Percentiles rank a stretch among this genome's conserved stretches.
These are phyloP conservation scores for Aureobasidium zeae DNA, from an alignment of 2,329 filamentous ascomycete species.

Conservation along the genomic window DNA sequence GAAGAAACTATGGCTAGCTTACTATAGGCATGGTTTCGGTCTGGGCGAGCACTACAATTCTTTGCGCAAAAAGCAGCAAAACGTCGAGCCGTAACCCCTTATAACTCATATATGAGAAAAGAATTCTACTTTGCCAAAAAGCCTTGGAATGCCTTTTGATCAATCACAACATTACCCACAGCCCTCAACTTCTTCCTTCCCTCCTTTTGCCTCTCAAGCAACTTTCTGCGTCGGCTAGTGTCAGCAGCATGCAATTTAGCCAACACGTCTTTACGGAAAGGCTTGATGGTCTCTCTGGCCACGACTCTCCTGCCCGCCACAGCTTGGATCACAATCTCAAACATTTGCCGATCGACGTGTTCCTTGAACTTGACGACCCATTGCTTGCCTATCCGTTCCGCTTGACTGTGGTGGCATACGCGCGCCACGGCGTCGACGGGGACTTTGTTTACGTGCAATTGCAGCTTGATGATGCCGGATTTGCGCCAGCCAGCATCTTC, in stretches of 20 bases:
- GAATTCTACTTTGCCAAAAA: constrained; percentile 66
- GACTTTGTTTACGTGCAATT: constrained; percentile 84
- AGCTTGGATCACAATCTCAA: constrained; percentile 92
- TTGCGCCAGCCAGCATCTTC: constrained; percentile 84
- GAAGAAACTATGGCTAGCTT: constrained; percentile 77
- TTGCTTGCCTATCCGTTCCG: constrained; percentile 66
- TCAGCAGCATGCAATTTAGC: constrained; percentile 90
- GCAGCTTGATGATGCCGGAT: constrained; percentile 76
- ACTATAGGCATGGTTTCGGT: constrained; percentile 89
- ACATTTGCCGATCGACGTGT: constrained; percentile 94
- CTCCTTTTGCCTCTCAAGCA: constrained; percentile 94
- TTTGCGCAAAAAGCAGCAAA: constrained; percentile 49
- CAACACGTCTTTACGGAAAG: constrained; percentile 90
- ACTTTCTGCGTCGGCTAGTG: constrained; percentile 68
- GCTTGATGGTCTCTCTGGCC: constrained; percentile 89
- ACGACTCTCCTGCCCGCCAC: constrained; percentile 65
- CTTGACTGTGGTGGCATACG: constrained; percentile 74
- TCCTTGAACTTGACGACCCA: constrained; percentile 98
- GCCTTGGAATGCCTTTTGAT: constrained; percentile 88
- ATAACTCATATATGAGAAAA: too few species aligned
- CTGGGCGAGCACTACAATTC: constrained; percentile 98
- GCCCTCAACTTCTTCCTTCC: constrained; percentile 78
- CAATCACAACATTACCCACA: constrained; percentile 85
- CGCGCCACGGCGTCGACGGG: constrained; percentile 93
- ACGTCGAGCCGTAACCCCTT: too few species aligned